phyloP scores from a whole-genome alignment of 148 eudicot genomes.

The Vaccinium myrtillus region DNA sequence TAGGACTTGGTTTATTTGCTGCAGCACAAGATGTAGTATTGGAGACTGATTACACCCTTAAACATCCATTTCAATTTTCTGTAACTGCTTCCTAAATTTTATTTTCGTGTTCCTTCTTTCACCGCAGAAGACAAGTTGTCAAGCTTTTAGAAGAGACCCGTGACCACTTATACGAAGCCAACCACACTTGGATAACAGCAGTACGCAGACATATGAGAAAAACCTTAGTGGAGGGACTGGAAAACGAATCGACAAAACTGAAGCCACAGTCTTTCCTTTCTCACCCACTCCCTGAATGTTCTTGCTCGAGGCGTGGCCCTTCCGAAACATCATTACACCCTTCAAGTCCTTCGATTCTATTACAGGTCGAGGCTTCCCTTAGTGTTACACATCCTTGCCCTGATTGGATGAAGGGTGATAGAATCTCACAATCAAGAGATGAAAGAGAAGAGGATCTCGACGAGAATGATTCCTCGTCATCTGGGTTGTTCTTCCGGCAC shows the following conservation, averaged over 20 bases:
- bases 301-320: slow-evolving; percentile 41
- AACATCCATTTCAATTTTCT: background rate
- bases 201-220: slow-evolving; percentile 62
- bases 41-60: background rate
- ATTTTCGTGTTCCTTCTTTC: background rate
- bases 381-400: slow-evolving; percentile 54
- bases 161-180: slow-evolving; percentile 62
- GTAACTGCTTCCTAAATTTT: background rate
- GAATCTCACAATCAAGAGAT: slow-evolving; percentile 28
- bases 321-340: slow-evolving; percentile 17
- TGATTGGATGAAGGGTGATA: slow-evolving; percentile 48
- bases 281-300: slow-evolving; percentile 78
- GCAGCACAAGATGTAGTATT: background rate
- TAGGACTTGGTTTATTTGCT: background rate
- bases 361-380: slow-evolving; percentile 36
- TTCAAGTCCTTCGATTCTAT: slow-evolving; percentile 26
- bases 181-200: slow-evolving; percentile 80
- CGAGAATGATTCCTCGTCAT: slow-evolving; percentile 42
- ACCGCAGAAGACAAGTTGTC: slow-evolving; percentile 51
- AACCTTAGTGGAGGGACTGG: slow-evolving; percentile 46
- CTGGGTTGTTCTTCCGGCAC: slow-evolving; percentile 47
- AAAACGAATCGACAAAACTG: slow-evolving; percentile 37
- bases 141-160: slow-evolving; percentile 61
- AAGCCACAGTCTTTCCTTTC: slow-evolving; percentile 68
- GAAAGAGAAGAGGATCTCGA: slow-evolving; percentile 63